Evolutionary conservation across 192 early-diverging fungal genomes (phyloP), one percentile per base, ranked within the genome.

Genomic region (Coemansia umbellata): DNA sequence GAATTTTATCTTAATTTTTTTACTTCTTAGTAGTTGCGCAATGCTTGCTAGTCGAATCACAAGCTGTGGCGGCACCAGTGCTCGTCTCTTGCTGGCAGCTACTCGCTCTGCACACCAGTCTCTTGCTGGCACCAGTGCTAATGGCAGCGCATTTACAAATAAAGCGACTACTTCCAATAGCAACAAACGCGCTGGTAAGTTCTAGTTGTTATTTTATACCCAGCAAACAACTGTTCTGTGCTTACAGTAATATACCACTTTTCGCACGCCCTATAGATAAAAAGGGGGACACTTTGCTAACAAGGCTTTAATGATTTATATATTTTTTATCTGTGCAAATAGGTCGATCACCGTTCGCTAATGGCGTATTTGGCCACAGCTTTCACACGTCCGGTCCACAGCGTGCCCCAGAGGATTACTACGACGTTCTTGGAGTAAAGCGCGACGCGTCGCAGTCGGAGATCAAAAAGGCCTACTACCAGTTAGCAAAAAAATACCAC

Each of bases 391-490:
- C 57, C 18, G 15, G 44, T 8, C 17, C 19, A 7, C 8, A 14
- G 17, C 36, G 31, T 3, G 53, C 39, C 3, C 86, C 91, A 32
- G 74, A 84, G 27, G 91, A 97, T 65, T 85, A 84, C 32, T 99
- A 97, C 75, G 79, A 86, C 14, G 78, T 93, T 8, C 80, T 99
- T 22, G 93, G 93, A 0, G 88, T 96, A 3, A 66, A 75, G 22
- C 91, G 89, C 57, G 79, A 78, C 31, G 85, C 94, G 4, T 84
- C 89, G 23, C 79, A 85, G 31, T 51, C 73, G 27, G 94, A 99
- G 42, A 95, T 99, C 69, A 99, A 99, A 68, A 93, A 95, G 75
- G 90, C 92, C 9, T 99, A 99, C 79, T 99, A 99, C 74, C 77
- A 84, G 37, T 81, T 97, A 45, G 96, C 96, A 18, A 95, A 97